Evolutionary conservation across 225 moss, liverwort and hornwort species (phyloP).

Genomic region (Bryoerythrophyllum caledonicum): DNA sequence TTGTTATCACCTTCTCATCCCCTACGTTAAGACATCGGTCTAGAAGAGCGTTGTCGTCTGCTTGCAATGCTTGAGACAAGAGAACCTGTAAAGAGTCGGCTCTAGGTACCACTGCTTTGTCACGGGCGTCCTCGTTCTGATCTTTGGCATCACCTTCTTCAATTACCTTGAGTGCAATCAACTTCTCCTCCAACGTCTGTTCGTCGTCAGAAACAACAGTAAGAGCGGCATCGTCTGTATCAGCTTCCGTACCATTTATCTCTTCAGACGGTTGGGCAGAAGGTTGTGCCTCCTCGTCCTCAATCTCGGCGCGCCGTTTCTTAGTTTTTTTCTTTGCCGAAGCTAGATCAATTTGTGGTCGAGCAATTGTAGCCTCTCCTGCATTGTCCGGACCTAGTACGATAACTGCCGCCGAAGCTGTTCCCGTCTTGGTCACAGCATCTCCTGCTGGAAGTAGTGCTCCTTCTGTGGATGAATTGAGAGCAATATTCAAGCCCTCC

Average conservation of each 20-base stretch:
- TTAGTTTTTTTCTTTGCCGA: slow-evolving; percentile 60
- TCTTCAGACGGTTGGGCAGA: slow-evolving; percentile 31
- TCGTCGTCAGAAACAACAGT: slow-evolving; percentile 55
- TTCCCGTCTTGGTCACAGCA: background rate
- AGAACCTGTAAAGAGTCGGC: slow-evolving; percentile 82
- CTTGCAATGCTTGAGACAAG: slow-evolving; percentile 82
- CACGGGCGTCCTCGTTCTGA: slow-evolving; percentile 24
- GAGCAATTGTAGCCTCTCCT: slow-evolving; percentile 70
- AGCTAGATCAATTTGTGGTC: slow-evolving; percentile 55
- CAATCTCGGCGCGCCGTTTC: slow-evolving; percentile 76
- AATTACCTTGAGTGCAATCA: slow-evolving; percentile 72
- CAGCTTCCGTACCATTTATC: slow-evolving; percentile 1
- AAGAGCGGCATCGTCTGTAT: slow-evolving; percentile 16
- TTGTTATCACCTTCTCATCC: slow-evolving; percentile 75
- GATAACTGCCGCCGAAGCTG: slow-evolving; percentile 36
- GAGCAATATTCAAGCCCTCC: slow-evolving; percentile 49
- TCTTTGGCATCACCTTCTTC: slow-evolving; percentile 46
- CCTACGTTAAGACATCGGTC: slow-evolving; percentile 65
- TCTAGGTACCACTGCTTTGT: slow-evolving; percentile 48
- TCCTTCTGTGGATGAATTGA: slow-evolving; percentile 49
- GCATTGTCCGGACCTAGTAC: slow-evolving; percentile 87
- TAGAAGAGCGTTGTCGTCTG: slow-evolving; percentile 68
- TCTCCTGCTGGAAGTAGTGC: slow-evolving; percentile 59
- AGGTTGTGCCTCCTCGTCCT: slow-evolving; percentile 40
- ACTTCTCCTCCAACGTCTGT: slow-evolving; percentile 78